Evolutionary conservation across 768 basidiomycete species (phyloP).

Genomic region (Leccinum boreale): DNA sequence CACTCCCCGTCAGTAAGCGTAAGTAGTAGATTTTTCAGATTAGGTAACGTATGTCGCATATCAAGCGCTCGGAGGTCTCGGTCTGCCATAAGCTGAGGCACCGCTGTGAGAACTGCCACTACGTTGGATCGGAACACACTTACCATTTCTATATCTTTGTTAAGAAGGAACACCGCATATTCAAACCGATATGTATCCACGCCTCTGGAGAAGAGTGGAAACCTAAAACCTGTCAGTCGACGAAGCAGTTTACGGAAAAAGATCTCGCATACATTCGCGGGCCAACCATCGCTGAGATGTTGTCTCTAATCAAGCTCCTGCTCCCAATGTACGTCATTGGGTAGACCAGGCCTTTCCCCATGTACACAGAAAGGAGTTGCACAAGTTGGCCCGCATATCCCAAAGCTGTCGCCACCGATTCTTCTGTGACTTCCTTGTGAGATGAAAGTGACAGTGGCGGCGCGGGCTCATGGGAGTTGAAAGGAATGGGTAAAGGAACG

Average conservation of each 20-base stretch:
- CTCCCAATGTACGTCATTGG: constrained; percentile 90
- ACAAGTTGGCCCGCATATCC: constrained; percentile 89
- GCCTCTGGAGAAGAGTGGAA: constrained; percentile 90
- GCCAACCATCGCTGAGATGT: constrained; percentile 92
- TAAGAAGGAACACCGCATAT: constrained; percentile 94
- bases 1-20: constrained; percentile 75
- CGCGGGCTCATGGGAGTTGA: constrained; percentile 69
- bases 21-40: constrained; percentile 89
- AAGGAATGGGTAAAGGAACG: constrained; percentile 88
- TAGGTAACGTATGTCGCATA: constrained; percentile 93
- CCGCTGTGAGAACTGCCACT: constrained; percentile 4
- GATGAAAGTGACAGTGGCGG: constrained; percentile 70
- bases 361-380: constrained; percentile 75
- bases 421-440: constrained; percentile 78
- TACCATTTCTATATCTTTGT: constrained; percentile 97
- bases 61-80: constrained; percentile 87
- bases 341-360: constrained; percentile 76
- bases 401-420: constrained; percentile 81
- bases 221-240: constrained; percentile 49
- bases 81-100: constrained; percentile 79
- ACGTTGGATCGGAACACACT: not conserved
- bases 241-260: not conserved
- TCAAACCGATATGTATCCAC: constrained; percentile 97
- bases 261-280: constrained; percentile 76
- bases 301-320: constrained; percentile 86